Evolutionary conservation across 164 flowering plant genomes (phyloP).

Genomic region (Buxus sempervirens): DNA sequence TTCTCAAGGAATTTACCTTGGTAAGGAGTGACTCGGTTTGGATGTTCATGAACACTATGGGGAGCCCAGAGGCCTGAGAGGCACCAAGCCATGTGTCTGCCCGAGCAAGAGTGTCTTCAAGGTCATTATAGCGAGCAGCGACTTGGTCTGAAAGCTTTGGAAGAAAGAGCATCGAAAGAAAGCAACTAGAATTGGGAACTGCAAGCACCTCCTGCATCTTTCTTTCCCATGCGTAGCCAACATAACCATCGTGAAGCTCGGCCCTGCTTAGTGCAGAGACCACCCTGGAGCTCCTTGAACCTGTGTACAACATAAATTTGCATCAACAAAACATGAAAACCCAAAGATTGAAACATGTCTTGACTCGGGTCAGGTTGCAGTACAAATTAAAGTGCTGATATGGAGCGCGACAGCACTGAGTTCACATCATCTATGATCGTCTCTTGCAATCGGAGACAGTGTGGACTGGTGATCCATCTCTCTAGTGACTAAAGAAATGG

Average conservation of each 20-base stretch:
- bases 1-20: constrained; percentile 50
- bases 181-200: constrained; percentile 77
- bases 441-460: too few relatives aligned
- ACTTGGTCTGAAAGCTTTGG: constrained; percentile 70
- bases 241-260: constrained; percentile 82
- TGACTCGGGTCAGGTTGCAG: too few relatives aligned
- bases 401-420: too few relatives aligned
- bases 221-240: constrained; percentile 80
- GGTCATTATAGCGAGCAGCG: constrained; percentile 66
- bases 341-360: background rate
- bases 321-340: background rate
- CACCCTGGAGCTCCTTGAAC: constrained; percentile 70
- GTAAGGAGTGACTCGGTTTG: constrained; percentile 97
- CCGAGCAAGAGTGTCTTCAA: constrained; percentile 88
- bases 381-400: too few relatives aligned
- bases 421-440: too few relatives aligned
- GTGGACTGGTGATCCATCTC: too few relatives aligned
- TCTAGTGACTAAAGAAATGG: too few relatives aligned
- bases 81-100: constrained; percentile 88
- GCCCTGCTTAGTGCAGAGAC: constrained; percentile 57
- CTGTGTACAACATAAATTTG: constrained; percentile 32
- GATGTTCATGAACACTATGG: constrained; percentile 73
- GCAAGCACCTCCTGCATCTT: constrained; percentile 61
- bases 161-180: constrained; percentile 73
- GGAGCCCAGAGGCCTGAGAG: constrained; percentile 78